Conservation (phyloP, 495 filamentous ascomycete genomes). For the Podospora bellae-mahoneyi region DNA sequence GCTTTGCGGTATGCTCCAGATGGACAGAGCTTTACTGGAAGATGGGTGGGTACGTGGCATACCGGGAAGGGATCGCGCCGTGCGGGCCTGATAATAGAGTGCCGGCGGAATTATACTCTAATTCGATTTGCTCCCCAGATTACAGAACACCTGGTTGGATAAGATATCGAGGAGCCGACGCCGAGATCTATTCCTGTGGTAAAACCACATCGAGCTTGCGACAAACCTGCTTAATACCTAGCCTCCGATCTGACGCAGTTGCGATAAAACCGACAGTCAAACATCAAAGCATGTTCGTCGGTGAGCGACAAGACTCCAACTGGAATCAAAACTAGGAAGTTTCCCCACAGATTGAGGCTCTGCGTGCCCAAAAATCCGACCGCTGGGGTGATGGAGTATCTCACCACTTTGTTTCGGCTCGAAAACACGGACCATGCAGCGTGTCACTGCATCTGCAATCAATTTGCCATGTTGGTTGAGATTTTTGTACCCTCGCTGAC, state of each 20-base stretch:
- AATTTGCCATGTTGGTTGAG: not conserved
- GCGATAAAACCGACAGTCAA: not conserved
- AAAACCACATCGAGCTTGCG: not conserved
- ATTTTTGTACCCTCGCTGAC: not conserved
- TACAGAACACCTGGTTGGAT: not conserved
- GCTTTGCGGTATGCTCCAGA: not conserved
- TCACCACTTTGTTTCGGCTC: not conserved
- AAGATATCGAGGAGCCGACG: not conserved
- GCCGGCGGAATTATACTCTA: not conserved
- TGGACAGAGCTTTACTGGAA: not conserved
- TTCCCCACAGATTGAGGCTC: slow-evolving; percentile 10
- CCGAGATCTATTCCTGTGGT: not conserved
- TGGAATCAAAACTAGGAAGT: not conserved
- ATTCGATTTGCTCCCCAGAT: not conserved
- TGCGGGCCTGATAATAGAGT: not conserved
- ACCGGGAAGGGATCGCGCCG: not conserved
- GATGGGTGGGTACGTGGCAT: slow-evolving; percentile 10
- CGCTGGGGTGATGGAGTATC: not conserved
- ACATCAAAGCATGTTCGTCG: not conserved
- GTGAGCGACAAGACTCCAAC: not conserved
- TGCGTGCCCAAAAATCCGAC: slow-evolving; percentile 6
- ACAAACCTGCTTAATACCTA: not conserved
- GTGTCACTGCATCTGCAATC: not conserved
- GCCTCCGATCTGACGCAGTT: not conserved
- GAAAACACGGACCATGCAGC: not conserved